Evolutionary conservation across 2,329 filamentous ascomycete genomes (phyloP), one percentile per base, ranked within the genome.

Genomic region (Rhytidhysteron rufulum): DNA sequence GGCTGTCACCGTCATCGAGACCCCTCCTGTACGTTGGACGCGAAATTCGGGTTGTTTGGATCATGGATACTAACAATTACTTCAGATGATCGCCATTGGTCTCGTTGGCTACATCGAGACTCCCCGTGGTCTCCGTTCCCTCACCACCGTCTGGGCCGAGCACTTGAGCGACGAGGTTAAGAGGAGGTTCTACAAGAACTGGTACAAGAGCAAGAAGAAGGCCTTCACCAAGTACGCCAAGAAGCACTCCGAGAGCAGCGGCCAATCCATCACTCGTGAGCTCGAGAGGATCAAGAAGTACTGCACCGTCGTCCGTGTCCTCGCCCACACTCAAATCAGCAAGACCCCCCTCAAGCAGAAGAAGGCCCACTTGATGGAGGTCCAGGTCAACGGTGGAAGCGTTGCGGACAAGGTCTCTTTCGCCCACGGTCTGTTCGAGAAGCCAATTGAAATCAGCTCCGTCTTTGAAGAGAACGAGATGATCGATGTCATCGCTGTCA

Each of bases 201-300:
- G 93, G 93, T 98, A 98, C 87, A 95, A 95, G 86, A 89, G 84
- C 83, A 98, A 98, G 90, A 97, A 96, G 88, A 98, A 98, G 91
- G 93, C 93, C 51, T 98, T 98, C 82, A 98, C 93, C 82, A 96
- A 95, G 82, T 98, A 98, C 79, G 88, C 93, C 80, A 98, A 97
- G 88, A 91, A 95, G 85, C 88, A 97, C 85, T 89, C 91, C 54
- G 91, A 97, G 80, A 85, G 77, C 79, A 86, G 74, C 75, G 90
- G 88, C 66, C 78, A 87, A 62, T 89, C 88, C 67, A 86, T 97
- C 79, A 89, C 86, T 74, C 87, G 88, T 70, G 93, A 98, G 77
- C 84, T 98, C 69, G 93, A 97, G 86, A 90, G 93, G 76, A 97
- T 98, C 78, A 95, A 96, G 88, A 97, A 97, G 82, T 98, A 98